These are phyloP conservation scores for Fusarium incarnatum DNA, from an alignment of 2,329 filamentous ascomycete genomes.

Conservation along the genomic window DNA sequence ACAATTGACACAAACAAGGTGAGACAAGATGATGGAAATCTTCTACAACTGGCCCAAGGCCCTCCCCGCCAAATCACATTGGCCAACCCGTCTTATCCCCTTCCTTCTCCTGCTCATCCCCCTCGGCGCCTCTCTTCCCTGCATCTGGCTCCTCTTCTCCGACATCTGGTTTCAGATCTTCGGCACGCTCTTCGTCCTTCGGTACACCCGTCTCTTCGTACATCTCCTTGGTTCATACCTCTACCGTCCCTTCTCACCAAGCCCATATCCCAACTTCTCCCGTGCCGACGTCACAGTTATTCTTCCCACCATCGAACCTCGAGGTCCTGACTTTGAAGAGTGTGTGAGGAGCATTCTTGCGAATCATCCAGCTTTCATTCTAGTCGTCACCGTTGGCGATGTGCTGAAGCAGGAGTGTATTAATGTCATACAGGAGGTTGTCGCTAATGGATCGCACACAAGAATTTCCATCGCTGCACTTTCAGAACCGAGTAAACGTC, in stretches of 20 bases:
- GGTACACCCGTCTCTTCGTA: conserved; percentile 60
- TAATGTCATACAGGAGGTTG: conserved; percentile 17
- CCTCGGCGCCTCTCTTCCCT: background rate
- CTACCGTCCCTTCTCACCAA: conserved; percentile 53
- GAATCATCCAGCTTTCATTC: conserved; percentile 54
- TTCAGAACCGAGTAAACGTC: conserved; percentile 59
- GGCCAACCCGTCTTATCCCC: conserved; percentile 5
- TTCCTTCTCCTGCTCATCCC: conserved; percentile 3
- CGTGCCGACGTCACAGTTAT: conserved; percentile 61
- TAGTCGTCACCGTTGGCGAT: conserved; percentile 60
- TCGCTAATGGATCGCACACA: conserved; percentile 13
- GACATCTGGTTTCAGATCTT: conserved; percentile 37
- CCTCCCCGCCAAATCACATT: background rate
- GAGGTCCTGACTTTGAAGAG: conserved; percentile 54
- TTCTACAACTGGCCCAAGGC: background rate
- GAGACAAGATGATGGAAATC: conserved; percentile 1
- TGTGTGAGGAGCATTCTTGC: conserved; percentile 55
- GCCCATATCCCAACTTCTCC: conserved; percentile 47
- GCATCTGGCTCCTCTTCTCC: conserved; percentile 25
- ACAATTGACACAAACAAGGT: background rate
- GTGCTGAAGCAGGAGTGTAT: conserved; percentile 39
- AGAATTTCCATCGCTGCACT: conserved; percentile 50
- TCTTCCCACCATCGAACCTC: conserved; percentile 62
- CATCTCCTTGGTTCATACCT: conserved; percentile 55
- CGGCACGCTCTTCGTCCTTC: conserved; percentile 49